phyloP scores from a whole-genome alignment of 352 stramenopile species.

The Phytophthora parvispora region DNA sequence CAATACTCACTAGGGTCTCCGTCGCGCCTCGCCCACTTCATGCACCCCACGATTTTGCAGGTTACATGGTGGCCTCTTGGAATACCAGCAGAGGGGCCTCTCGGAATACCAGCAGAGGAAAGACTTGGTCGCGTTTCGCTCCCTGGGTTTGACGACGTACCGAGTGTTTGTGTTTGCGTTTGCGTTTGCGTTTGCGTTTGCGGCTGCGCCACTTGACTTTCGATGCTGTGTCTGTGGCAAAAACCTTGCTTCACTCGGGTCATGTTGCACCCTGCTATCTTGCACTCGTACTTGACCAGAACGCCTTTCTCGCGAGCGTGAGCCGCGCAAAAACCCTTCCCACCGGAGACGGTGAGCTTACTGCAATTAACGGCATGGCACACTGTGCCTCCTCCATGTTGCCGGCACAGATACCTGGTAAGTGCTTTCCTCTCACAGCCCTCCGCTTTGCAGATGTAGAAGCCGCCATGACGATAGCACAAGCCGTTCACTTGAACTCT shows the following conservation, averaged over 20 bases:
- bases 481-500: neutral
- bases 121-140: neutral
- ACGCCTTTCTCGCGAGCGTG: neutral
- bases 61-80: neutral
- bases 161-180: neutral
- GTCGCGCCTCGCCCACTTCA: conserved; percentile 2
- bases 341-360: neutral
- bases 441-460: neutral
- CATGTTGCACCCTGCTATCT: neutral
- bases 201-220: neutral
- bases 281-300: neutral
- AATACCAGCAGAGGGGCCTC: neutral
- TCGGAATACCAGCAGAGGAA: neutral
- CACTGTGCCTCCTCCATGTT: neutral
- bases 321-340: neutral
- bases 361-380: neutral
- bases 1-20: neutral
- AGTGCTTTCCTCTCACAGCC: neutral
- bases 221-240: neutral
- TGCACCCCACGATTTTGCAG: neutral
- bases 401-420: neutral
- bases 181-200: neutral
- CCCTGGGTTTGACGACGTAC: neutral
- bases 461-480: neutral
- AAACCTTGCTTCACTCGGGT: neutral